These are phyloP conservation scores for Russula earlei DNA, from an alignment of 768 basidiomycete species.

Conservation along the genomic window DNA sequence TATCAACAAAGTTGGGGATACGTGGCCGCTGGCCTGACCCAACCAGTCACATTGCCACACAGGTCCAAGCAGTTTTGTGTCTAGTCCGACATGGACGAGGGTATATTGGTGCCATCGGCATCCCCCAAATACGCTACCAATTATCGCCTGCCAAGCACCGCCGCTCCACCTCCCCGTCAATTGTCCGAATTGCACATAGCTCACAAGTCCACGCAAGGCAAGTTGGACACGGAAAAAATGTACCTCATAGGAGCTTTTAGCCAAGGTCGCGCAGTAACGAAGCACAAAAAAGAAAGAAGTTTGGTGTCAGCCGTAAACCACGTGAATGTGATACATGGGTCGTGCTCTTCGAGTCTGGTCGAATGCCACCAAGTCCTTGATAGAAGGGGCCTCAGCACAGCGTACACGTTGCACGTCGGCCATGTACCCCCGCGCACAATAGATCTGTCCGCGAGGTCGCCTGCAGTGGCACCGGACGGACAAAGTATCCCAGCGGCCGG, in stretches of 20 bases:
- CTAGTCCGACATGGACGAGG: background rate
- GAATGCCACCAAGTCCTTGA: background rate
- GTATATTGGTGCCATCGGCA: background rate
- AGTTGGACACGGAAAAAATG: background rate
- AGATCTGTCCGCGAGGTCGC: slow-evolving; percentile 36
- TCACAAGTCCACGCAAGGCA: background rate
- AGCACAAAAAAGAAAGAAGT: background rate
- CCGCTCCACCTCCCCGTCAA: background rate
- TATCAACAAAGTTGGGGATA: too few relatives aligned
- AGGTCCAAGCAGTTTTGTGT: too few relatives aligned
- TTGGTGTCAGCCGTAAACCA: background rate
- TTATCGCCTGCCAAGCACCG: slow-evolving; percentile 3
- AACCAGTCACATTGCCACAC: background rate
- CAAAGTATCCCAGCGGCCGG: slow-evolving; percentile 26
- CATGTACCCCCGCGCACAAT: slow-evolving; percentile 33
- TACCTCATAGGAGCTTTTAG: background rate
- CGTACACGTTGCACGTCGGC: slow-evolving; percentile 28
- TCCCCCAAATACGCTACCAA: slow-evolving; percentile 21
- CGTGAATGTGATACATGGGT: background rate
- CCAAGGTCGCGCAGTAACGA: background rate
- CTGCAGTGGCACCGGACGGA: slow-evolving; percentile 21
- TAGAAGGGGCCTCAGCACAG: background rate
- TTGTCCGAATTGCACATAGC: background rate
- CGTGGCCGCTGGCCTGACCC: too few relatives aligned
- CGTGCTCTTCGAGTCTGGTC: background rate